Conservation (phyloP, 1,284 basidiomycete species). For the Sutorius eximius region DNA sequence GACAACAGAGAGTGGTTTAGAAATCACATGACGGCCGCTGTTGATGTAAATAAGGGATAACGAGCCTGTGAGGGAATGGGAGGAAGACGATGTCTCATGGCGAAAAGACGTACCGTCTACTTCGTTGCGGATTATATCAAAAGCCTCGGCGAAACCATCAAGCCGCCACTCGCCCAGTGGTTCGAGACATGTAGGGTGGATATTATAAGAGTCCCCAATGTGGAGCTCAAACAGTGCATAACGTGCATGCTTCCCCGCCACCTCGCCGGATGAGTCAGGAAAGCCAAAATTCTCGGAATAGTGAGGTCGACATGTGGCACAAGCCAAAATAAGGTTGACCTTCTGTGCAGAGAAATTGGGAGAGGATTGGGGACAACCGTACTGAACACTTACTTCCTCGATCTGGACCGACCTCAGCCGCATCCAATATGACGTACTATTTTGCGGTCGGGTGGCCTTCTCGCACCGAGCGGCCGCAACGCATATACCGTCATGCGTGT, state of each 20-base stretch:
- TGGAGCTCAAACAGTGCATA: constrained; percentile 50
- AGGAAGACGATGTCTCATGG: constrained; percentile 1
- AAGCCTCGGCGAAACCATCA: constrained; percentile 46
- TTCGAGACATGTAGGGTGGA: constrained; percentile 43
- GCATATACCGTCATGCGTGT: constrained; percentile 45
- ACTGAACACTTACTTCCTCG: constrained; percentile 17
- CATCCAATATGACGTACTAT: constrained; percentile 16
- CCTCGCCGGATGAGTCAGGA: constrained; percentile 16
- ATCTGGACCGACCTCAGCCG: constrained; percentile 24
- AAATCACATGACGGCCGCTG: constrained; percentile 28
- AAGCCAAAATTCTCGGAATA: constrained; percentile 28
- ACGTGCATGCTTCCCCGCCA: constrained; percentile 14
- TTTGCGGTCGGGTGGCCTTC: neutral
- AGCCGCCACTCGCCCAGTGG: constrained; percentile 56
- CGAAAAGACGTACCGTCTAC: constrained; percentile 43
- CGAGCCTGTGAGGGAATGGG: constrained; percentile 32
- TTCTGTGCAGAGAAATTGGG: constrained; percentile 14
- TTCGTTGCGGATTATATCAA: constrained; percentile 44
- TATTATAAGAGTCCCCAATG: constrained; percentile 35
- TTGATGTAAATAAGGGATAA: constrained; percentile 28
- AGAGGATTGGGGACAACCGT: neutral
- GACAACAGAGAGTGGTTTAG: constrained; percentile 35
- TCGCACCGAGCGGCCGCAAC: constrained; percentile 33
- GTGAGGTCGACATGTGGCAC: constrained; percentile 19
- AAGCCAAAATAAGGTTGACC: constrained; percentile 25